Base-by-base conservation (phyloP, 2,329 filamentous ascomycete species). In the Mollisia scopiformis region DNA sequence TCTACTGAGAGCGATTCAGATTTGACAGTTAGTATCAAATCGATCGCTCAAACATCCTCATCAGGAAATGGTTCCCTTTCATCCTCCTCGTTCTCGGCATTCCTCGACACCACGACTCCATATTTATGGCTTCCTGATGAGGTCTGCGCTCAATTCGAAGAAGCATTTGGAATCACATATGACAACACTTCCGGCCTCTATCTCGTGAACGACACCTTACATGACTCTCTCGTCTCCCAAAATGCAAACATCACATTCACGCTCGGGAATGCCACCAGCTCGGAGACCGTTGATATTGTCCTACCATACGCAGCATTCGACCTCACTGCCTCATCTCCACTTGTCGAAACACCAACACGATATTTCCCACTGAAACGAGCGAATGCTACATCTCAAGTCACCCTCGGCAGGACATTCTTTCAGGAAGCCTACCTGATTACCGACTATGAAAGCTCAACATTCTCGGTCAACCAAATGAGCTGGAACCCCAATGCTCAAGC, bases 341-440 rank as follows among this genome's bases (percentile, higher is more conserved):
- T 72, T 8, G 63, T 73, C 2, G 27, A 65, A 19, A 68, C 62
- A 8, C 39, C 61, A n/a, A 68, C 64, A 19, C 58, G 67, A 4
- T 78, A 78, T 62, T 78, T 79, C 57, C 77, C 77, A 7, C 59
- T 79, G 6, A 74, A 75, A 47, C 71, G 68, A 64, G 72, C 76
- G 2, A 59, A 63, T 1, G 72, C 74, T 50, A 64, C 68, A 8
- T 70, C 69, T 35, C 72, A 77, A 57, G 74, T 71, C 50, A 75
- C 72, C 7, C 70, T 79, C 39, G 76, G 77, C n/a, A 69, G 77
- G 53, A 66, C 71, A 8, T 78, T 79, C 59, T 65, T 79, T 16
- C 77, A 79, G 66, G 76, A 79, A 67, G 73, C 74, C 47, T 70
- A 71, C 47, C 50, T 71, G 4, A 68, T 71, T 10, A 75, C 72